These are phyloP conservation scores for Diplodia mutila DNA, from an alignment of 2,329 filamentous ascomycete species.

Conservation along the genomic window DNA sequence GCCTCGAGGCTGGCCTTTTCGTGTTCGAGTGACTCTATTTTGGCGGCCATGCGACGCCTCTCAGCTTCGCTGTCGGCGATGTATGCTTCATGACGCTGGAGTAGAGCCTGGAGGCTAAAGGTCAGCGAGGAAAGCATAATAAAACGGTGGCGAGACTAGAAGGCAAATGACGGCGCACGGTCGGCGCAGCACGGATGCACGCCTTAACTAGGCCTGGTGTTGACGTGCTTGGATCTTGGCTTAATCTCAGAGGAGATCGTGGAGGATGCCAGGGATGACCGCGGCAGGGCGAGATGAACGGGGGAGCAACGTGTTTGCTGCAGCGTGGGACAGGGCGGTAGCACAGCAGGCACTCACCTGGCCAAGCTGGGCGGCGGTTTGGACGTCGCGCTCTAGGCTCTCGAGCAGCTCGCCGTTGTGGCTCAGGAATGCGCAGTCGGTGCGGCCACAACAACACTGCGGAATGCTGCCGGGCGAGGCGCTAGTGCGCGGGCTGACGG, in stretches of 20 bases:
- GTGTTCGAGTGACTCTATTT: constrained; percentile 74
- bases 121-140: constrained; percentile 56
- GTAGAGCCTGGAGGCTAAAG: constrained; percentile 77
- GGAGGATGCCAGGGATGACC: constrained; percentile 2
- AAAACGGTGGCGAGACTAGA: constrained; percentile 1
- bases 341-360: constrained; percentile 69
- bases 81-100: constrained; percentile 90
- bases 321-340: constrained; percentile 4
- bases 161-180: constrained; percentile 21
- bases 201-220: constrained; percentile 19
- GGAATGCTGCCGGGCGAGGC: constrained; percentile 38
- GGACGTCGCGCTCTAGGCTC: constrained; percentile 83
- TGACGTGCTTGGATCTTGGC: constrained; percentile 15
- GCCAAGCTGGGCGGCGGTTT: constrained; percentile 82
- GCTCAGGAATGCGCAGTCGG: constrained; percentile 77
- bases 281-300: constrained; percentile 1
- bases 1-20: constrained; percentile 72
- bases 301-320: constrained; percentile 7
- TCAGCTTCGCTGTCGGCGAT: constrained; percentile 91
- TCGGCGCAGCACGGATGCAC: constrained; percentile 11
- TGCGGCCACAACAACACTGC: constrained; percentile 81
- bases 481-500: constrained; percentile 19
- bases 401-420: constrained; percentile 80
- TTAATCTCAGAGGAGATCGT: constrained; percentile 17
- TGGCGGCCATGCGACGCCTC: constrained; percentile 70